phyloP scores from a whole-genome alignment of 306 rosid genomes.

The Cajanus cajan region DNA sequence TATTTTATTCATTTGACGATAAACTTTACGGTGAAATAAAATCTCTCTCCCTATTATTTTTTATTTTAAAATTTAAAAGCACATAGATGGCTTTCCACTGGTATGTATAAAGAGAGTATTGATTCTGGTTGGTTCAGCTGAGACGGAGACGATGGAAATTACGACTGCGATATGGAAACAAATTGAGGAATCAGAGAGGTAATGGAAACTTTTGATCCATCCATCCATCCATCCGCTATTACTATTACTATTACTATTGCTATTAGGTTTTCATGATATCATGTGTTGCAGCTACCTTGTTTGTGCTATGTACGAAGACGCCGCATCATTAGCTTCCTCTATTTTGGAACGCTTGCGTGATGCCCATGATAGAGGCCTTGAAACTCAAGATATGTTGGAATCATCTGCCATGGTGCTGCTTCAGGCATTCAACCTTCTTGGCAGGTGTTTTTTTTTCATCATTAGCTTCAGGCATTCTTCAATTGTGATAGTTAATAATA shows the following conservation, averaged over 20 bases:
- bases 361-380: background rate
- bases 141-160: background rate
- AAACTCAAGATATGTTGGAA: constrained; percentile 56
- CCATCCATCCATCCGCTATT: background rate
- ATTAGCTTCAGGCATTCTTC: too few relatives aligned
- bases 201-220: background rate
- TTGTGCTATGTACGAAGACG: constrained; percentile 68
- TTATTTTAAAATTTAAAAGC: too few relatives aligned
- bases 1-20: too few relatives aligned
- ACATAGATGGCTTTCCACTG: too few relatives aligned
- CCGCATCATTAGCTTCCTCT: constrained; percentile 61
- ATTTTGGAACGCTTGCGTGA: constrained; percentile 46
- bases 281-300: constrained; percentile 66
- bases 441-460: constrained; percentile 38
- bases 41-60: too few relatives aligned
- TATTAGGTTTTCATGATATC: background rate
- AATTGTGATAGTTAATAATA: too few relatives aligned
- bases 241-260: background rate
- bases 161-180: constrained; percentile 46
- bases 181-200: constrained; percentile 83
- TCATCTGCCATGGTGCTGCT: constrained; percentile 73
- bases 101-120: too few relatives aligned
- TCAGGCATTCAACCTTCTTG: constrained; percentile 65
- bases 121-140: background rate
- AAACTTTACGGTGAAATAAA: too few relatives aligned